Conservation (phyloP, 2,329 filamentous ascomycete genomes). For the Elsinoe arachidis region DNA sequence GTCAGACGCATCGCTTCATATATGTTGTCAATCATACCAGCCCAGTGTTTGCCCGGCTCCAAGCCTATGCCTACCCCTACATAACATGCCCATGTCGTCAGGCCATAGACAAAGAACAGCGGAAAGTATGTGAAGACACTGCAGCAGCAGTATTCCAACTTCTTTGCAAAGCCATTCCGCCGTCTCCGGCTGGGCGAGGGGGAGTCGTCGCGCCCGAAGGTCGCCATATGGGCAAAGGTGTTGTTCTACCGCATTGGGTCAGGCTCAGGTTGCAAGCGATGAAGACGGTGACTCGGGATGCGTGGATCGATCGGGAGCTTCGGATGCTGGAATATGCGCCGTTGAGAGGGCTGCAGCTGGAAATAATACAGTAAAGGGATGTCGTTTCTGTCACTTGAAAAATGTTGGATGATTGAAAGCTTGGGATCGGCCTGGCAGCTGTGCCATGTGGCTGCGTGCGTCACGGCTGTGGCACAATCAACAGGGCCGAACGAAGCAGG, state of each 20-base stretch:
- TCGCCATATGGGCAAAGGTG: neutral
- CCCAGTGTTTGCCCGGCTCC: constrained; percentile 38
- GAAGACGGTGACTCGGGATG: neutral
- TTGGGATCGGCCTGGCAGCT: neutral
- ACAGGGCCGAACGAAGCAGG: no score
- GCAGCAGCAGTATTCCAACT: constrained; percentile 78
- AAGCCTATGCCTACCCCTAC: constrained; percentile 69
- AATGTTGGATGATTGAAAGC: neutral
- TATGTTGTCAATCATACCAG: constrained; percentile 26
- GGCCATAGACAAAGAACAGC: constrained; percentile 75
- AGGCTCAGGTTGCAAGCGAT: no score
- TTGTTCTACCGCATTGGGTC: neutral
- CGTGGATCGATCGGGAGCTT: no score
- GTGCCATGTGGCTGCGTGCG: neutral
- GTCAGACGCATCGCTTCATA: constrained; percentile 10
- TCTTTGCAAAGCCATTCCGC: constrained; percentile 49
- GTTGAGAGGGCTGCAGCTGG: no score
- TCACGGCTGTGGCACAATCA: neutral
- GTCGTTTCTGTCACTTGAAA: neutral
- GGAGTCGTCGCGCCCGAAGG: constrained; percentile 16
- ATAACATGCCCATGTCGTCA: constrained; percentile 93
- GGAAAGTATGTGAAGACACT: constrained; percentile 71
- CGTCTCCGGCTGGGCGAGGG: constrained; percentile 27
- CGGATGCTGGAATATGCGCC: no score
- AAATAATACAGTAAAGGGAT: neutral